Evolutionary conservation across 2,329 filamentous ascomycete genomes (phyloP).

Genomic region (Lasiodiplodia sp.): DNA sequence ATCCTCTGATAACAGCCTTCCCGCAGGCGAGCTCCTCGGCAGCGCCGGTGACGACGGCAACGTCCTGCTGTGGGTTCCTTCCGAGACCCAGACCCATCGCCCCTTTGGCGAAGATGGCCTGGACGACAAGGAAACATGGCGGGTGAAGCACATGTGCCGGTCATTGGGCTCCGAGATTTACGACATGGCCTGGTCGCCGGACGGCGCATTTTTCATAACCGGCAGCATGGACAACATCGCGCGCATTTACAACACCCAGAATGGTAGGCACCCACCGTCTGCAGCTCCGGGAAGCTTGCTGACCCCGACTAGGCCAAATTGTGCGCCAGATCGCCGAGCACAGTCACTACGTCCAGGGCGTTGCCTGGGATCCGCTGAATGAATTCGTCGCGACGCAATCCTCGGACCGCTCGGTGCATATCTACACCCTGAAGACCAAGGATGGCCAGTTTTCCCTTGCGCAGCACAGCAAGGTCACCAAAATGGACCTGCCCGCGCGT

Average conservation of each 20-base stretch:
- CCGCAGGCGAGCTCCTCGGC: conserved; percentile 84
- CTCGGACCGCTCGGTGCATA: conserved; percentile 96
- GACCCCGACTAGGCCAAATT: conserved; percentile 72
- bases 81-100: conserved; percentile 72
- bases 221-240: conserved; percentile 99
- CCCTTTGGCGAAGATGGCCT: conserved; percentile 82
- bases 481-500: conserved; percentile 90
- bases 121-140: conserved; percentile 97
- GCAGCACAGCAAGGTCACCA: conserved; percentile 81
- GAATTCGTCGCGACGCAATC: conserved; percentile 98
- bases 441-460: conserved; percentile 90
- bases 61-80: conserved; percentile 93
- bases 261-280: conserved; percentile 65
- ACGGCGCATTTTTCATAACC: conserved; percentile 94
- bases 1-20: conserved; percentile 35
- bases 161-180: conserved; percentile 97
- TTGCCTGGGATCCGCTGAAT: conserved; percentile 97
- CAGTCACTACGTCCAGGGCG: conserved; percentile 97
- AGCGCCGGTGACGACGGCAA: conserved; percentile 98
- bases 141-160: conserved; percentile 96
- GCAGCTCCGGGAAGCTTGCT: conserved; percentile 81
- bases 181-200: conserved; percentile 98
- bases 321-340: conserved; percentile 96
- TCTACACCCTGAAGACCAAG: conserved; percentile 95
- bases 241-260: conserved; percentile 92